Percentiles rank a stretch among this genome's conserved stretches.
phyloP scores from a whole-genome alignment of 2,329 filamentous ascomycete species.

The Aschersonia sp. region DNA sequence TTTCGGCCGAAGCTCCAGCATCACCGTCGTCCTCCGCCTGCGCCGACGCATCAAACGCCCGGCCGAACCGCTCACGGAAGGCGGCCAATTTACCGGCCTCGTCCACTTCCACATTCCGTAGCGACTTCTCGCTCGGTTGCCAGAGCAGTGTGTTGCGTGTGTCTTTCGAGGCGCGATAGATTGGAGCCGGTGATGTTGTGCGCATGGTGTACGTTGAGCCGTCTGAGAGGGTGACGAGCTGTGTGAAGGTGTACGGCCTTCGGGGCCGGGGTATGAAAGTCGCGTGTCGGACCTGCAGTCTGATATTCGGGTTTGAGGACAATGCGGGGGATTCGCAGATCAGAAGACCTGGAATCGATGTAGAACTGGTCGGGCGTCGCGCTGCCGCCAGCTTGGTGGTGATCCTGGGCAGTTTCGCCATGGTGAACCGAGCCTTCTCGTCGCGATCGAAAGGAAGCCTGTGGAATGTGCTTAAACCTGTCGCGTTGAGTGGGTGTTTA shows the following conservation, averaged over 20 bases:
- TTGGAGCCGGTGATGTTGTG: constrained; percentile 54
- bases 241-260: constrained; percentile 92
- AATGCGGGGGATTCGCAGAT: constrained; percentile 4
- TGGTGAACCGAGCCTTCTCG: no score
- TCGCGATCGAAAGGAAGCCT: no score
- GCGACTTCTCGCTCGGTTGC: constrained; percentile 71
- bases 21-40: constrained; percentile 15
- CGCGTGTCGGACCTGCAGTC: constrained; percentile 57
- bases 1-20: constrained; percentile 14
- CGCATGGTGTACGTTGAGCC: constrained; percentile 71
- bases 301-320: constrained; percentile 10
- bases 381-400: no score
- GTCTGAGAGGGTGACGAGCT: constrained; percentile 84
- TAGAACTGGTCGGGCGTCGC: no score
- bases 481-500: no score
- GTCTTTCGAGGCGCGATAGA: constrained; percentile 58
- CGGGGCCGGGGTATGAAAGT: constrained; percentile 79
- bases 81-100: constrained; percentile 81
- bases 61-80: constrained; percentile 74
- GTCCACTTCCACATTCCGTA: constrained; percentile 84
- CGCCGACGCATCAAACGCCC: constrained; percentile 58
- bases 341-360: no score
- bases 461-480: no score
- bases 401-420: no score
- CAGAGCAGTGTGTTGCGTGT: constrained; percentile 79